Percentiles rank a stretch among this genome's conserved stretches.
Conservation (phyloP, 1,139 yeast genomes). For the Wickerhamomyces sp. region DNA sequence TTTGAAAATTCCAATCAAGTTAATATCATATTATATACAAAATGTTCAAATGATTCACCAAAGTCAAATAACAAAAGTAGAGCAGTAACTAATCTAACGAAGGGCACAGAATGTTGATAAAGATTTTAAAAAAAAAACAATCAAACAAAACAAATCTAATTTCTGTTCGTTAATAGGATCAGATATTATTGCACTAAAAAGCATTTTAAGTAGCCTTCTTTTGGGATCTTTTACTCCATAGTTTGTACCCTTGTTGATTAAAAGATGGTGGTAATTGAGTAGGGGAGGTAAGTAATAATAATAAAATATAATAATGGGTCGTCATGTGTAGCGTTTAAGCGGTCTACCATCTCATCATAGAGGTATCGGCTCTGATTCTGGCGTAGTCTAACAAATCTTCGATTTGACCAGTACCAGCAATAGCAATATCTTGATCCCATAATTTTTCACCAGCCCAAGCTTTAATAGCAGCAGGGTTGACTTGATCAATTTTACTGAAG, state of each 20-base stretch:
- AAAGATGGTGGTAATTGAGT: background rate
- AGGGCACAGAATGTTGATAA: no score
- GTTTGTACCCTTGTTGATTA: background rate
- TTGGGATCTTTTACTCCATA: background rate
- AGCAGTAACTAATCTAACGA: no score
- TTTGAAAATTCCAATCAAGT: no score
- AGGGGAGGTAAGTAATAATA: background rate
- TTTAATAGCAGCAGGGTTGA: slow-evolving; percentile 55
- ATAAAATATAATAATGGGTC: slow-evolving; percentile 2
- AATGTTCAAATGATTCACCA: background rate
- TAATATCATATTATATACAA: background rate
- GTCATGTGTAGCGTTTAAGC: background rate
- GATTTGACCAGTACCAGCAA: slow-evolving; percentile 80
- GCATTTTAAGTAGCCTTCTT: no score
- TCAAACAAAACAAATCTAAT: background rate
- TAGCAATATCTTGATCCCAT: slow-evolving; percentile 82
- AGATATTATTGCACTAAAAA: no score
- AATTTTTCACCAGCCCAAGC: slow-evolving; percentile 71
- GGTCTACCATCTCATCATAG: slow-evolving; percentile 71
- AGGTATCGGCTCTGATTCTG: slow-evolving; percentile 84
- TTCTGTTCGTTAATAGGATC: no score
- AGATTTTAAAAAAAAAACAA: slow-evolving; percentile 1
- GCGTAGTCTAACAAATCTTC: slow-evolving; percentile 78
- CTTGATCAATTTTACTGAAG: slow-evolving; percentile 57
- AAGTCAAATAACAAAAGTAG: background rate